These are phyloP conservation scores for Microcyclospora tardicrescens DNA, from an alignment of 2,329 filamentous ascomycete species.

Conservation along the genomic window DNA sequence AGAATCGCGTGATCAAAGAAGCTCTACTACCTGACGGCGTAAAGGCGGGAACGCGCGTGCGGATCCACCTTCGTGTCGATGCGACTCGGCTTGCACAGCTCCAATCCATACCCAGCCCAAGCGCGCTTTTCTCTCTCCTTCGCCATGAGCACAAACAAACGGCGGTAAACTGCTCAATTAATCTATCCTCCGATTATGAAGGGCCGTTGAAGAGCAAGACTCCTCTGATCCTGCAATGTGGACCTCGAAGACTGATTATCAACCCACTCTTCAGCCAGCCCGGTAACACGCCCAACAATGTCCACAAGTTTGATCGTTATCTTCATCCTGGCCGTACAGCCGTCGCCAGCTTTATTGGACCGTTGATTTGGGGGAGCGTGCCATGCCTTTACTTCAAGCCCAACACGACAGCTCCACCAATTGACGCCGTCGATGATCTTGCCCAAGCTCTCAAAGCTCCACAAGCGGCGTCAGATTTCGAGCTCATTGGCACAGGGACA, in stretches of 20 bases:
- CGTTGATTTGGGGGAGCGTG: constrained; percentile 84
- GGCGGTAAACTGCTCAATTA: constrained; percentile 78
- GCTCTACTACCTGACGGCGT: constrained; percentile 72
- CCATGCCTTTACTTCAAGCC: constrained; percentile 75
- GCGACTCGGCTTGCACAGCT: constrained; percentile 34
- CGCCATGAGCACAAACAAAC: constrained; percentile 93
- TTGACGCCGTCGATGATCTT: constrained; percentile 31
- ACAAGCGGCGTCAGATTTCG: constrained; percentile 29
- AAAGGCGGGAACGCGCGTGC: constrained; percentile 67
- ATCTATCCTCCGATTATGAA: constrained; percentile 63
- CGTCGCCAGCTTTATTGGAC: constrained; percentile 79
- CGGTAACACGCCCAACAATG: constrained; percentile 88
- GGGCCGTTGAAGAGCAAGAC: constrained; percentile 80
- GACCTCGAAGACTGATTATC: constrained; percentile 71
- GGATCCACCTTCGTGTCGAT: constrained; percentile 54
- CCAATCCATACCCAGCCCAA: constrained; percentile 44
- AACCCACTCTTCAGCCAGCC: constrained; percentile 81
- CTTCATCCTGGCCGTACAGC: constrained; percentile 82
- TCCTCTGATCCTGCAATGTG: constrained; percentile 81
- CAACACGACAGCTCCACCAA: constrained; percentile 27
- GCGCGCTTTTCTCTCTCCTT: constrained; percentile 73
- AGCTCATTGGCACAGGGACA: constrained; percentile 77
- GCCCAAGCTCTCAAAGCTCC: constrained; percentile 10
- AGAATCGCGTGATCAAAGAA: constrained; percentile 64
- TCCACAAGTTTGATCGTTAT: constrained; percentile 92